Evolutionary conservation across 2,329 filamentous ascomycete genomes (phyloP), one percentile per base, ranked within the genome.

Genomic region (Fusarium sp.): DNA sequence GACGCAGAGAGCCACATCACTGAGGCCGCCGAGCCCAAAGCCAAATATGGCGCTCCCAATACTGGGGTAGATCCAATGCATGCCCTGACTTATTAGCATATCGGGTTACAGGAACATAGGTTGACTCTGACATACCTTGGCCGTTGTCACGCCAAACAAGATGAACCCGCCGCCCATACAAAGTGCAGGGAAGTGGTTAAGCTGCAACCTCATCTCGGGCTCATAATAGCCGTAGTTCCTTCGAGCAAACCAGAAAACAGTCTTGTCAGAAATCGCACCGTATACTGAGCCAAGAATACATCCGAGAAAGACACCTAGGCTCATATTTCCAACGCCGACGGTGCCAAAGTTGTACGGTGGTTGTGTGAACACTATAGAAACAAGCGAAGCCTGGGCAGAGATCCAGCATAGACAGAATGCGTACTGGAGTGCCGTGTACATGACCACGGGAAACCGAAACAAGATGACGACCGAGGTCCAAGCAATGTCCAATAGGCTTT

Each of bases 151-250:
- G 6, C 81, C 81, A 59, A 81, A 82, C 71, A 82, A 78, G 12
- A 79, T 75, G 10, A 81, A 30, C 0, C 81, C 81, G 3, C 71
- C 78, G 3, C 76, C 74, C 65, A 79, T 71, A 9, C 72, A 41
- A 1, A 82, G 3, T 0, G 76, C 77, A 6, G 81, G 79, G 6
- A 74, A 41, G 6, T 65, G 61, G 13, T 68, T 44, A 2, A 69
- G n/a, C 18, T 76, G 81, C 3, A 84, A 71, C 2, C 82, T 74
- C 75, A 83, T 83, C 59, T 84, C 82, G 0, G 82, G 82, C 58
- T 83, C 82, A 53, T 80, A 83, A 28, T 80, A 77, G 2, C 81
- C 82, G 1, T 75, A 71, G 8, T 83, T 82, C 2, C 77, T 72
- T 9, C 74, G 73, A 0, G 82, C 73, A n/a, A 81, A 74, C 54